phyloP scores from a whole-genome alignment of 2,329 filamentous ascomycete genomes.

The Colletotrichum costaricense region DNA sequence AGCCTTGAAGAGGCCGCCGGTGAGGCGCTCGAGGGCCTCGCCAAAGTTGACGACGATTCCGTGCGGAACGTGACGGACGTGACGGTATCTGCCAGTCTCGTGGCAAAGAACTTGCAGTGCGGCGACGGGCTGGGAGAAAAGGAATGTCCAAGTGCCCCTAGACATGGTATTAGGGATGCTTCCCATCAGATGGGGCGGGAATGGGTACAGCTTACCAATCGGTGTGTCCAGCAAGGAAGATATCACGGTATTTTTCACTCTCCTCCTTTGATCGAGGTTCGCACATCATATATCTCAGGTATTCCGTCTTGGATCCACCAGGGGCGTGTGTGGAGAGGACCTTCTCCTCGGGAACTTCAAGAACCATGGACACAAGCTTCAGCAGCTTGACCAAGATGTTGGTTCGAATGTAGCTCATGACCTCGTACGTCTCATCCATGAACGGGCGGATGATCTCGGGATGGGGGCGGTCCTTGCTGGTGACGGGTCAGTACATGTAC shows the following conservation, averaged over 20 bases:
- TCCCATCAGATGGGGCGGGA: too few species aligned
- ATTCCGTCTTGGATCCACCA: conserved; percentile 48
- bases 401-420: conserved; percentile 42
- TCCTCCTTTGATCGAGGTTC: conserved; percentile 47
- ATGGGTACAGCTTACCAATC: conserved; percentile 42
- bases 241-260: conserved; percentile 49
- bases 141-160: conserved; percentile 49
- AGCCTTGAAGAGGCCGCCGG: conserved; percentile 46
- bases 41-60: conserved; percentile 53
- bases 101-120: conserved; percentile 51
- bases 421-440: conserved; percentile 40
- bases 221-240: conserved; percentile 53
- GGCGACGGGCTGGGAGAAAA: conserved; percentile 52
- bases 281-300: conserved; percentile 54
- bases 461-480: conserved; percentile 36
- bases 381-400: conserved; percentile 48
- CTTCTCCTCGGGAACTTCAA: conserved; percentile 50
- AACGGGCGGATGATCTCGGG: conserved; percentile 39
- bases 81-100: conserved; percentile 47
- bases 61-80: conserved; percentile 49
- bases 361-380: conserved; percentile 50
- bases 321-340: conserved; percentile 50
- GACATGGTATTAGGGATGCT: background rate
- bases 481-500: too few species aligned
- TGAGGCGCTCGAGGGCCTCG: conserved; percentile 44